Conservation (phyloP, 192 early-diverging fungal species). For the Backusella circina region DNA sequence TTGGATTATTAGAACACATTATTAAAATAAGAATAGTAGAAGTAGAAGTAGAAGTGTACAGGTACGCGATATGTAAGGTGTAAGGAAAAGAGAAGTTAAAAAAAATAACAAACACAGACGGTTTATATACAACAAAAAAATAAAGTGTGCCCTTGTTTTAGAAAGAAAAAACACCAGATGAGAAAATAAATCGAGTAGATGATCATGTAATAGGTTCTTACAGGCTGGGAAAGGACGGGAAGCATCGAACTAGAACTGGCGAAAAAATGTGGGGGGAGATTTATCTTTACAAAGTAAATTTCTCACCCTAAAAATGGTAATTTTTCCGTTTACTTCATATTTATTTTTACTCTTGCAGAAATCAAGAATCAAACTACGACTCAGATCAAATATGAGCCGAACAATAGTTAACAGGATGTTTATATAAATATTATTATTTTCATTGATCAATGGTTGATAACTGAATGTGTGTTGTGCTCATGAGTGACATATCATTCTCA, state of each 20-base stretch:
- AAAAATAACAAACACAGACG: not conserved
- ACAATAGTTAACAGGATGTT: not conserved
- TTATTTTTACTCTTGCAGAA: not conserved
- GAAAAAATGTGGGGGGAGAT: not conserved
- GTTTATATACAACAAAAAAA: not conserved
- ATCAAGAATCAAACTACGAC: not conserved
- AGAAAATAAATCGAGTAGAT: not conserved
- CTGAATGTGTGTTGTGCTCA: too few relatives aligned
- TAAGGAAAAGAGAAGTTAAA: not conserved
- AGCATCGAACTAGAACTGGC: not conserved
- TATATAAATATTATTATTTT: too few relatives aligned
- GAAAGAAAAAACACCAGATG: not conserved
- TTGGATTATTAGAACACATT: not conserved
- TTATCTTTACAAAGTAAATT: not conserved
- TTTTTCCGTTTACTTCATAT: not conserved
- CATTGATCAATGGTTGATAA: too few relatives aligned
- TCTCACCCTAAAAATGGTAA: not conserved
- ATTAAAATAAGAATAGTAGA: not conserved
- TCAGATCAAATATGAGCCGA: not conserved
- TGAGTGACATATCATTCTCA: too few relatives aligned
- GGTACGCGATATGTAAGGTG: not conserved
- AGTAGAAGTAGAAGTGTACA: not conserved
- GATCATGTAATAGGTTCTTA: not conserved
- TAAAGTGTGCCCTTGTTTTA: not conserved
- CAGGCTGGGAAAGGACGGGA: constrained; percentile 9